Base-by-base conservation (phyloP, 306 rosid genomes). In the Cicer pinnatifidum region DNA sequence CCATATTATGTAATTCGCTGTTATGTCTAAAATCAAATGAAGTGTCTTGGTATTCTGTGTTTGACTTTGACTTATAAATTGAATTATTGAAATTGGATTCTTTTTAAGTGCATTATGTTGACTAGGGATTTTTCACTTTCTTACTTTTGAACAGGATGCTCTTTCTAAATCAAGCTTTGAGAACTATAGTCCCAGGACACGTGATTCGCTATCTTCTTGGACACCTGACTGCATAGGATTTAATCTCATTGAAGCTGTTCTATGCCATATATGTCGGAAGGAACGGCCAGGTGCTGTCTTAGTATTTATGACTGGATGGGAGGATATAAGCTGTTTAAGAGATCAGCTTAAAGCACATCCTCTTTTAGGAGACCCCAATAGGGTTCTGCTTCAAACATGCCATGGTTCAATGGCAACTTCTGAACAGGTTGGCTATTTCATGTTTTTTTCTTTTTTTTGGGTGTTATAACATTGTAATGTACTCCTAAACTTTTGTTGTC, bases 241-340 rank as follows among this genome's bases (percentile, higher is more conserved):
- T 82, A 93, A 93, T 89, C 96, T 93, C 66, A 89, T 93, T 57
- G 98, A 93, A 82, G 98, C 97, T 60, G 91, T 93, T 83, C 82
- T 93, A 28, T 93, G 98, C 78, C 98, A 93, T 81, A 91, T 91
- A 81, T 91, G 98, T 82, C 93, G 98, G 57, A 93, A 93, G 88
- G 98, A 93, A 72, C 74, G 97, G 9, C 85, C 93, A 19, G 98
- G 98, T 78, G 98, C 97, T 72, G 96, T 91, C 71, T 80, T 93
- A 78, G 96, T 93, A 73, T 93, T 93, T 81, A 89, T 93, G 92
- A 93, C 98, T 33, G 98, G 98, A 40, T 93, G 98, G 98, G 98
- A 93, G 85, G 98, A 93, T 79, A 93, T 93, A 70, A 91, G 91
- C 83, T 84, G 93, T 85, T 82, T 93, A 85, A 89, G 91, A 79